Evolutionary conservation across 306 rosid genomes (phyloP).

Genomic region (Fragaria nilgerrensis): DNA sequence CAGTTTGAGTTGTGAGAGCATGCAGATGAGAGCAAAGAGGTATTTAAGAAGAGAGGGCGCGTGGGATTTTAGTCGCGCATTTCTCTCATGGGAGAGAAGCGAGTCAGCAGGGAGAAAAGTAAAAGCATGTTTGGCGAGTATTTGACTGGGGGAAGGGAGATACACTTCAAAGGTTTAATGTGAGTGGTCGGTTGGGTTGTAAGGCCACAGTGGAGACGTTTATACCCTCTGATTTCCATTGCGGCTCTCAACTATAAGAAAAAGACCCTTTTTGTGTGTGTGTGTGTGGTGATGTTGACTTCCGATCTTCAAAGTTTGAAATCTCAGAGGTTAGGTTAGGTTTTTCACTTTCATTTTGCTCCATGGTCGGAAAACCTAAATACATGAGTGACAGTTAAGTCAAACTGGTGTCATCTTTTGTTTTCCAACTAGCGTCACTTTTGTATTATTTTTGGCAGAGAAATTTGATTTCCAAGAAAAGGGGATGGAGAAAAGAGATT

Average conservation of each 20-base stretch:
- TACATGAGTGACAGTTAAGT: background rate
- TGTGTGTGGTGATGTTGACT: background rate
- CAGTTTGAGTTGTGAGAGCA: background rate
- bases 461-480: background rate
- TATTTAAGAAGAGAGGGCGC: slow-evolving; percentile 8
- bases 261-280: too few relatives aligned
- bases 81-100: background rate
- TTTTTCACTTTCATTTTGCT: background rate
- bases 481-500: too few relatives aligned
- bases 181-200: slow-evolving; percentile 28
- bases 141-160: slow-evolving; percentile 26
- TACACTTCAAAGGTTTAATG: background rate
- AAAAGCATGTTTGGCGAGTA: slow-evolving; percentile 48
- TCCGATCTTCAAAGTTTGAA: slow-evolving; percentile 3
- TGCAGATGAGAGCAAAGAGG: slow-evolving; percentile 14
- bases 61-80: too few relatives aligned
- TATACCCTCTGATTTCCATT: background rate
- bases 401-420: background rate
- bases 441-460: background rate
- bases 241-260: background rate
- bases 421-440: background rate
- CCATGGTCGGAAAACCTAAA: background rate
- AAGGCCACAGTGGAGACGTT: background rate
- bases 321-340: too few relatives aligned
- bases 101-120: slow-evolving; percentile 1